Evolutionary conservation across 495 filamentous ascomycete species (phyloP), one percentile per base, ranked within the genome.

Genomic region (Achaetomiella virescens): DNA sequence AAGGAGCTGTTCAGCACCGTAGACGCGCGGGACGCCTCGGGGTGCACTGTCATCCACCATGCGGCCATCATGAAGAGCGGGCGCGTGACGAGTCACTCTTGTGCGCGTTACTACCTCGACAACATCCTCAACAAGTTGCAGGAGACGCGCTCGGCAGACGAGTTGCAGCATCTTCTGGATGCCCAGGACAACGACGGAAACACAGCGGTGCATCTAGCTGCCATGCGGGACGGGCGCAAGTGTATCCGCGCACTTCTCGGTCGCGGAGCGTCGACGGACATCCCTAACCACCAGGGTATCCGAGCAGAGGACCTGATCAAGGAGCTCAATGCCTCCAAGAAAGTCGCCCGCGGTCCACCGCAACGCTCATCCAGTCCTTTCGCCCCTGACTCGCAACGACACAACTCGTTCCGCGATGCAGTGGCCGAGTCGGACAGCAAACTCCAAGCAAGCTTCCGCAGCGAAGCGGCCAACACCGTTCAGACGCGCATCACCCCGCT

Each of bases 101-200:
- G 84, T 60, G 88, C 90, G 18, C 82, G 88, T 15, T 97, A 97
- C 65, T 98, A 98, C 67, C 81, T 95, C 31, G 91, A 97, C 64
- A 82, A 86, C 50, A 79, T 97, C n/a, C 77, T 97, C 27, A 87
- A 91, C 68, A 91, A 85, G 69, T 75, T 98, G 22, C 78, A 80
- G 52, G 85, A 91, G 59, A 77, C 80, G 1, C 79, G 80, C 49
- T 76, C 82, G 10, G 78, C 81, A 17, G 80, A 84, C 52, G 84
- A 89, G 45, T 78, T 96, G 18, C 84, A 87, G 45, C 67, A 73
- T 6, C 77, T 87, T 20, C 65, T 96, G 41, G 79, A 97, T 61
- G 75, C 73, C 20, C 87, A 89, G 63, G 92, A 98, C 67, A 70
- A 82, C 15, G 81, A 87, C 37, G 92, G 91, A 24, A 91, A 97